Base-by-base conservation (phyloP, 2,329 filamentous ascomycete species). In the Teratosphaeria destructans region DNA sequence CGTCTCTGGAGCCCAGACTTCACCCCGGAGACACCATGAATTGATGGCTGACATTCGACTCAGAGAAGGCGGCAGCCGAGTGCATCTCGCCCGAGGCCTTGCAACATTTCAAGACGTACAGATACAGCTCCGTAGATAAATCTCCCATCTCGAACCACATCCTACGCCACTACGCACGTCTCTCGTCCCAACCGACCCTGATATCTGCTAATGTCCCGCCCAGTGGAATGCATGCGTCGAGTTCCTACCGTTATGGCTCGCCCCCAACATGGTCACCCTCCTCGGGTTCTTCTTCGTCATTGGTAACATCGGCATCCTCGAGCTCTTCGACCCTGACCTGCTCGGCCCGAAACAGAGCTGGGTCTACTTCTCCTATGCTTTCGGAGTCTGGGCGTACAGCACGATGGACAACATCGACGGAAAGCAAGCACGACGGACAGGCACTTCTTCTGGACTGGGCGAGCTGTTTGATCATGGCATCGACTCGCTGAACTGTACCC, bases 361-460 rank as follows among this genome's bases (percentile, higher is more conserved):
- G 93, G 75, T 97, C 23, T 97, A 96, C 78, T 95, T 90, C 73
- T 96, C 90, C 76, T 97, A 97, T 74, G 93, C 92, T 1, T 83
- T 95, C 65, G 94, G 94, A 49, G 82, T 99, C 61, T 99, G 95
- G 87, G 94, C 95, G 74, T 87, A 97, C 76, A 95, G 94, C 67
- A 99, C 94, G 14, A 92, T 99, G 87, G 94, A 99, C 79, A 99
- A 99, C 74, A 88, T 97, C 64, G 94, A 99, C 74, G 94, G 94
- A 67, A 99, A 99, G 77, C 94, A 99, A 78, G 94, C 94, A 60
- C 84, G 94, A 64, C 83, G 94, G 69, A 99, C 94, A 3, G 92
- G 93, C 57, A 96, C 93, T 3, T 97, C 93, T 34, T 96, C 91
- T 72, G 90, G 90, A 0, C 81, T 99, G 29, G 94, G 94, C 67